phyloP scores from a whole-genome alignment of 2,329 filamentous ascomycete species.

The Rugonectria rugulosa region DNA sequence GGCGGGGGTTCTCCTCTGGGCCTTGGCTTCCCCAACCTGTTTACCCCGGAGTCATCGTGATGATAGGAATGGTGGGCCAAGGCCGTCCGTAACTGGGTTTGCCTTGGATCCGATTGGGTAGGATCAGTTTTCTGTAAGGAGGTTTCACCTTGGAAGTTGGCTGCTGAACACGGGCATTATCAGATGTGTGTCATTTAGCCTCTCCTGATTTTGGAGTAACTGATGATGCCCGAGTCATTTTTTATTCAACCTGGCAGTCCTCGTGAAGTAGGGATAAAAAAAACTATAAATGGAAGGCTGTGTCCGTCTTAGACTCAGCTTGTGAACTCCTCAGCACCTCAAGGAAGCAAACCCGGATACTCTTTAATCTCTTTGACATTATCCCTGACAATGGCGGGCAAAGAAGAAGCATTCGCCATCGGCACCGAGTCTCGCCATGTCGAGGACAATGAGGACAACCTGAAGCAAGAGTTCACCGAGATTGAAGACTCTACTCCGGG shows the following conservation, averaged over 20 bases:
- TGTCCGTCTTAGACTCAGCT: neutral
- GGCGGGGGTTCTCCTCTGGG: conserved; percentile 4
- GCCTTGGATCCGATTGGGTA: conserved; percentile 4
- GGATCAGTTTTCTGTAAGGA: neutral
- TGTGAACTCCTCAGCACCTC: neutral
- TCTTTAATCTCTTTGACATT: neutral
- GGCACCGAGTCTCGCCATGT: conserved; percentile 18
- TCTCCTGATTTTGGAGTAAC: conserved; percentile 1
- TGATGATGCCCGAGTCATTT: conserved; percentile 15
- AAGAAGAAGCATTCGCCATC: conserved; percentile 17
- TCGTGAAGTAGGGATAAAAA: neutral
- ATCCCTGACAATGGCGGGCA: conserved; percentile 16
- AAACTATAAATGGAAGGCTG: conserved; percentile 9
- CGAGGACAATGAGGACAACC: conserved; percentile 17
- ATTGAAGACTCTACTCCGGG: conserved; percentile 27
- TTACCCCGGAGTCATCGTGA: conserved; percentile 10
- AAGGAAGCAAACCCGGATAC: neutral
- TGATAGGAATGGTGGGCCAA: neutral
- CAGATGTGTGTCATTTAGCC: neutral
- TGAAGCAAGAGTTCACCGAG: conserved; percentile 16
- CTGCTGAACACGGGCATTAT: neutral
- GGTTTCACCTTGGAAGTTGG: neutral
- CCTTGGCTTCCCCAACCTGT: conserved; percentile 12
- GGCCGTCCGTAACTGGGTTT: neutral
- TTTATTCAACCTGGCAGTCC: neutral